Base-by-base conservation (phyloP, 345 rosid species). In the Brassica nigra region DNA sequence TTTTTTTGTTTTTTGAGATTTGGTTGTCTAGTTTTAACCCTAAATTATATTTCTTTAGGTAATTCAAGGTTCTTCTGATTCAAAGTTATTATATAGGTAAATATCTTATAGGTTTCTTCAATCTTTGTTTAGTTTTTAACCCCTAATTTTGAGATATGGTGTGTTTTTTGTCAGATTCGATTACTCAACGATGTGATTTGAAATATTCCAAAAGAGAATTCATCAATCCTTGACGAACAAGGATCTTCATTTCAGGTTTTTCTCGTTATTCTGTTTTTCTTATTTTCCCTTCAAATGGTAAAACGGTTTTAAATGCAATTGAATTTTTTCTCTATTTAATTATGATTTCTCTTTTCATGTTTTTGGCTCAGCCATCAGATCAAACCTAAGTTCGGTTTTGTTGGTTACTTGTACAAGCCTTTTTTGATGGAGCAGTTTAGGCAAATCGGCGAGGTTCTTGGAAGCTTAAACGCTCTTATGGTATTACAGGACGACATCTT, bases 381-480 rank as follows among this genome's bases (percentile, higher is more conserved):
- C 71, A 62, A 65, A 61, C 8, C 10, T 39, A n/a, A n/a, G 28
- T 62, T 12, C 27, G 16, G 3, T 18, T 16, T 31, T 16, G 47
- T 52, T 54, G 16, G 74, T 16, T 52, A 3, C 12, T 68, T 39
- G 14, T 61, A 59, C 37, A 61, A 58, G 61, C 33, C n/a, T 54
- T 12, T 54, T 12, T 66, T 11, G 59, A 89, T 92, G 98, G 95
- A 89, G 74, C 97, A 87, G 71, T 93, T 95, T 83, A 85, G 98
- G 81, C 97, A 91, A 71, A 84, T 93, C 2, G 98, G 98, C 37
- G 97, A 91, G 89, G 97, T 89, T 61, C 71, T 95, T 10, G 98
- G 99, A 66, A 92, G 99, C 83, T 79, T 93, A 79, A 89, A 83
- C 61, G 97, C 98, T 39, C 74, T 93, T 4, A 91, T 91, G 97